Conservation (phyloP, 495 filamentous ascomycete species). For the Hapsidospora chrysogenum region DNA sequence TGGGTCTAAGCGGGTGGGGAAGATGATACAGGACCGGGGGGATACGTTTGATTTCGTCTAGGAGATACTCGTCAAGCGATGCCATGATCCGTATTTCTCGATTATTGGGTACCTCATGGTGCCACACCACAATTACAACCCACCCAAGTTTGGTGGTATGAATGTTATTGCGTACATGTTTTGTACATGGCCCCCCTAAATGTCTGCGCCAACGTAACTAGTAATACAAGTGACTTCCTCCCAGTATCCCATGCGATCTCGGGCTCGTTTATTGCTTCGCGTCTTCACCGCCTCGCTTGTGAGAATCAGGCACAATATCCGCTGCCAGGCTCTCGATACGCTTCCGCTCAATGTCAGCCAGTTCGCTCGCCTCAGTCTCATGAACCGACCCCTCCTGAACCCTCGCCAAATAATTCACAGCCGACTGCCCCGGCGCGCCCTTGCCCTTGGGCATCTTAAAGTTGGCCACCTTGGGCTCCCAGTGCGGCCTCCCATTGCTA, state of each 20-base stretch:
- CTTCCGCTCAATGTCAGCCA: slow-evolving; percentile 8
- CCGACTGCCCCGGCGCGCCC: too few species aligned
- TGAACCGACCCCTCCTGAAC: too few species aligned
- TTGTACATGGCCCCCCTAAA: slow-evolving; percentile 3
- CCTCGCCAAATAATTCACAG: too few species aligned
- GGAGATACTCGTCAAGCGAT: too few species aligned
- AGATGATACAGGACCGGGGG: slow-evolving; percentile 56
- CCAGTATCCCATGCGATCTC: background rate
- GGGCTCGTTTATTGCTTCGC: background rate
- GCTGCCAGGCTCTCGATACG: slow-evolving; percentile 1
- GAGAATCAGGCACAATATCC: slow-evolving; percentile 1
- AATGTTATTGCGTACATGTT: slow-evolving; percentile 5
- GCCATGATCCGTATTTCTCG: too few species aligned
- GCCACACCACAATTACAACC: too few species aligned
- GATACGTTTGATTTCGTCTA: slow-evolving; percentile 85
- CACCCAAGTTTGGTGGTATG: too few species aligned
- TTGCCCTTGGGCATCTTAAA: too few species aligned
- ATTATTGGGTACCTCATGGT: too few species aligned
- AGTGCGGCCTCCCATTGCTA: background rate
- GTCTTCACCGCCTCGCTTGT: slow-evolving; percentile 2
- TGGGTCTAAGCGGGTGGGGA: slow-evolving; percentile 57
- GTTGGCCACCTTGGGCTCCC: slow-evolving; percentile 1
- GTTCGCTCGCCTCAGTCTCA: background rate
- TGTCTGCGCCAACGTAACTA: background rate
- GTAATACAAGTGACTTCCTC: too few species aligned